Percentiles rank a stretch among this genome's conserved stretches.
Evolutionary conservation across 371 early-diverging fungal genomes (phyloP).

Genomic region (Actinomucor elegans): DNA sequence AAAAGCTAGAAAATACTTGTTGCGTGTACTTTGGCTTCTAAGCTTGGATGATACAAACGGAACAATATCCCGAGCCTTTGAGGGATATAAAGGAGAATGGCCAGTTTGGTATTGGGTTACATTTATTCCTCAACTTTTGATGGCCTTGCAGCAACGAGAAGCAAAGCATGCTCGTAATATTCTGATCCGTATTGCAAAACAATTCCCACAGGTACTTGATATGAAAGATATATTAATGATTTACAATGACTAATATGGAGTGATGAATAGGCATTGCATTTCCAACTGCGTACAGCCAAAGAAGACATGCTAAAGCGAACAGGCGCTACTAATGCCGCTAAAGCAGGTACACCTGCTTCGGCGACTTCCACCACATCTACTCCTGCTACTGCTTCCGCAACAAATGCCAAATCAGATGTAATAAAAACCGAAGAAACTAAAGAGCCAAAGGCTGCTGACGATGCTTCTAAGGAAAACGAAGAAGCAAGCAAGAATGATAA

Average conservation of each 20-base stretch:
- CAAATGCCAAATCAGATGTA: too few relatives aligned
- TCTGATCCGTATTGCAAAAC: constrained; percentile 90
- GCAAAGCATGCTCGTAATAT: constrained; percentile 80
- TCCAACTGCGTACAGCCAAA: constrained; percentile 88
- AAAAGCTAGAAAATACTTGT: constrained; percentile 87
- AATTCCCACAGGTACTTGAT: constrained; percentile 82
- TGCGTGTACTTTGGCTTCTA: constrained; percentile 94
- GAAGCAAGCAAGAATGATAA: not conserved
- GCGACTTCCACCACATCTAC: not conserved
- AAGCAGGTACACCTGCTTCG: not conserved
- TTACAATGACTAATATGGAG: too few relatives aligned
- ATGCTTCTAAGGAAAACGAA: not conserved
- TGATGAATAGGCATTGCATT: constrained; percentile 81
- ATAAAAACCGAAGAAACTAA: too few relatives aligned
- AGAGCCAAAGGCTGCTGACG: not conserved
- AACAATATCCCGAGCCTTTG: constrained; percentile 79
- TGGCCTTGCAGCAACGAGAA: constrained; percentile 76
- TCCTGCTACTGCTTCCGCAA: not conserved
- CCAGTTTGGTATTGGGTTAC: constrained; percentile 98
- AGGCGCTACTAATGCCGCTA: constrained; percentile 4
- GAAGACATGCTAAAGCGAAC: constrained; percentile 81
- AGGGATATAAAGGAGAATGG: constrained; percentile 86
- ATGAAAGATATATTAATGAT: constrained; percentile 19
- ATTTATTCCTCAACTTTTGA: constrained; percentile 94
- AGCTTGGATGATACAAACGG: constrained; percentile 83